Evolutionary conservation across 2,329 filamentous ascomycete species (phyloP), one percentile per base, ranked within the genome.

Genomic region (Lachnellula occidentalis): DNA sequence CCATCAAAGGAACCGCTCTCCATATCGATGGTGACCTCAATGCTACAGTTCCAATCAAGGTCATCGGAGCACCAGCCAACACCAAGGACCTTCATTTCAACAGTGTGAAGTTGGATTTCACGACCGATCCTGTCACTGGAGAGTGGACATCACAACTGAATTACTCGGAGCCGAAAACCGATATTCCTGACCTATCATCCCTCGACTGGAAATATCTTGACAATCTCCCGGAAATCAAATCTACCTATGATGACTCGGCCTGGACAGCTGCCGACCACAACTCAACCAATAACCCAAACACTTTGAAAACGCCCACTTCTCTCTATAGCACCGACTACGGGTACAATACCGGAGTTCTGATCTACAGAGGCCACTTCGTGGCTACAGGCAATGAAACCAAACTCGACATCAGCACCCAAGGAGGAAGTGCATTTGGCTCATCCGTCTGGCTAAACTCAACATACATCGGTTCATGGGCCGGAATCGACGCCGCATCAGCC

Each of bases 251-350:
- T 50, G 89, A 94, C 67, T 78, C 78, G 3, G 69, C 70, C 5
- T 94, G 89, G 89, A 76, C 76, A 0, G 61, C 66, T 0, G 88
- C 87, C 1, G 71, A 85, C 56, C 73, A 81, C 5, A 74, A 71
- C 1, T 76, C 74, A 2, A 84, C 82, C 1, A 80, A 80, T 65
- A 90, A 90, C 67, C 81, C 79, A 0, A 72, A 75, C 17, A 64
- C 71, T 21, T 71, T 77, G 2, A 77, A 74, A 0, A 91, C 88
- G 0, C 83, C 86, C 0, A 83, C 80, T 0, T 84, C 81, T 0
- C 77, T 92, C 0, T 89, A 86, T 63, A 77, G 77, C 0, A 80
- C 80, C 15, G 88, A 92, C 69, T 92, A 92, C 64, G 87, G 87
- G 22, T 92, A 83, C 70, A 77, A 88, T 67, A 78, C 82, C 0